Evolutionary conservation across 352 stramenopile species (phyloP).

Genomic region (Blastocystis sp.): DNA sequence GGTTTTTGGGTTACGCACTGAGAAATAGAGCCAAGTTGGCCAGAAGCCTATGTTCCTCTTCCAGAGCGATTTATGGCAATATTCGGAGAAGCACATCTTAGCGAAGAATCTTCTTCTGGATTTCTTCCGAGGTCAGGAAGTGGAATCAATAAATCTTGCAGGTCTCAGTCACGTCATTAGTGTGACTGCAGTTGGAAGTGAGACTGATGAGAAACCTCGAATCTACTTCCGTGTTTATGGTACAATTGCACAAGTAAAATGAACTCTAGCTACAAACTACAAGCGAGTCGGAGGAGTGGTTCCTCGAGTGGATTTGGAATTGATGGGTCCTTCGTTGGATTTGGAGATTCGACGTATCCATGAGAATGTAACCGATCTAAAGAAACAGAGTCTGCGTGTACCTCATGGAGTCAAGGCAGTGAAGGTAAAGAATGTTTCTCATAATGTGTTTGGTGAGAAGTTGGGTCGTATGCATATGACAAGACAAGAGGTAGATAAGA

Average conservation of each 20-base stretch:
- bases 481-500: conserved; percentile 89
- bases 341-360: conserved; percentile 84
- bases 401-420: conserved; percentile 77
- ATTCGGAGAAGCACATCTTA: conserved; percentile 62
- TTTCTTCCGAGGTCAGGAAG: conserved; percentile 89
- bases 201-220: conserved; percentile 66
- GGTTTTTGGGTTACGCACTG: conserved; percentile 86
- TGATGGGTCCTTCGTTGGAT: conserved; percentile 78
- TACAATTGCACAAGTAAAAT: conserved; percentile 91
- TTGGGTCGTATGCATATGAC: conserved; percentile 93
- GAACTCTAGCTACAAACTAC: conserved; percentile 66
- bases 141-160: conserved; percentile 86
- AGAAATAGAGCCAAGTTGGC: conserved; percentile 14
- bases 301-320: conserved; percentile 74
- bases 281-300: conserved; percentile 65
- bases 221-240: conserved; percentile 65
- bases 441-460: conserved; percentile 93
- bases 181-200: conserved; percentile 83
- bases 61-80: conserved; percentile 64
- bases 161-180: conserved; percentile 92
- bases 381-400: conserved; percentile 83
- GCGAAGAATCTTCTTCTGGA: conserved; percentile 75
- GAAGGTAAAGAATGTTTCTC: conserved; percentile 95
- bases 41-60: conserved; percentile 65
- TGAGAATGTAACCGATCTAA: conserved; percentile 85